A percentile compares a stretch with the other conserved stretches of the same genome.
These are phyloP conservation scores for Neurospora sp. DNA, from an alignment of 495 filamentous ascomycete species.

Conservation along the genomic window DNA sequence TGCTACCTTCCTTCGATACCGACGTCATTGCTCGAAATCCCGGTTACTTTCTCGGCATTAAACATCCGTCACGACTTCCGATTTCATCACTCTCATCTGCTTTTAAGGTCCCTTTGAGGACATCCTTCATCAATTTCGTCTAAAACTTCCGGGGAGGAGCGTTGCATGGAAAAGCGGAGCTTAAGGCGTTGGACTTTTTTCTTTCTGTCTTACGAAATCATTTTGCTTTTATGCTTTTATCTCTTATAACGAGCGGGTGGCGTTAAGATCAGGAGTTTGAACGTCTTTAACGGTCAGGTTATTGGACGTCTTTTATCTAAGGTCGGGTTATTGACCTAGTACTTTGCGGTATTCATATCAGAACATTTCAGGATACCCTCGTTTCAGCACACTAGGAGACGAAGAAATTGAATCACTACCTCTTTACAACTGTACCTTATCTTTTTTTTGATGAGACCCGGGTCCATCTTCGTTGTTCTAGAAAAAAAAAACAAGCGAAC, in stretches of 20 bases:
- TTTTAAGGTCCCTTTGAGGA: not conserved
- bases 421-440: not conserved
- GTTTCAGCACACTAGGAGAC: not conserved
- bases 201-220: not conserved
- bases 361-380: not conserved
- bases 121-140: not conserved
- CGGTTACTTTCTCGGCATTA: not conserved
- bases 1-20: not conserved
- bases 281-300: not conserved
- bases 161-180: not conserved
- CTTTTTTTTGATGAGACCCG: too few relatives aligned
- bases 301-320: not conserved
- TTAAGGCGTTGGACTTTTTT: not conserved
- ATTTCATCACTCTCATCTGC: not conserved
- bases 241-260: not conserved
- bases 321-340: not conserved
- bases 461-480: too few relatives aligned
- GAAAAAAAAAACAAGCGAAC: too few relatives aligned
- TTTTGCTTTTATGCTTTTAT: not conserved
- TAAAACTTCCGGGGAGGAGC: not conserved
- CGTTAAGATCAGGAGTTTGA: not conserved
- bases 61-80: not conserved
- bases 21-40: not conserved
- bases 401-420: not conserved
- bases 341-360: not conserved